These are phyloP conservation scores for Aspergillus latus DNA, from an alignment of 2,329 filamentous ascomycete species.

Conservation along the genomic window DNA sequence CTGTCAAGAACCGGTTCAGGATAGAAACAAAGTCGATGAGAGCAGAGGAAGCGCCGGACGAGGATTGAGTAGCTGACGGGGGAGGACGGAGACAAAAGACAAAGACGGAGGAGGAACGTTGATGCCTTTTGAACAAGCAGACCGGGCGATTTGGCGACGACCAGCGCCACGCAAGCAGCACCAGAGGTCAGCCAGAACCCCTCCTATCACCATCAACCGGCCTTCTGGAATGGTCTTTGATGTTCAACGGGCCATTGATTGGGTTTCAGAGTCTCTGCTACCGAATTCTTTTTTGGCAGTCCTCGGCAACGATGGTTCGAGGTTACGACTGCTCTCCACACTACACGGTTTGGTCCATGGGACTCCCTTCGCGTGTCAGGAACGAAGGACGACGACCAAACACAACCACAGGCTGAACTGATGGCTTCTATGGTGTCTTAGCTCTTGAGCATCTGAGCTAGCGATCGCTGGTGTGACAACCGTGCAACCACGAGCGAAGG, in stretches of 20 bases:
- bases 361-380: constrained; percentile 6
- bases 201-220: constrained; percentile 17
- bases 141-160: constrained; percentile 24
- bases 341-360: background rate
- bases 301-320: background rate
- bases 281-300: background rate
- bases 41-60: background rate
- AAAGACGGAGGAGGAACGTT: constrained; percentile 13
- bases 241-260: background rate
- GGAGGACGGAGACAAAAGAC: background rate
- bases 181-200: constrained; percentile 15
- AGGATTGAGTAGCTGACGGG: background rate
- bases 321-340: background rate
- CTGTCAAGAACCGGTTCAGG: background rate
- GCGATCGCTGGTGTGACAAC: constrained; percentile 7
- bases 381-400: background rate
- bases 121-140: constrained; percentile 20
- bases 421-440: background rate
- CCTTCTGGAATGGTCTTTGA: background rate
- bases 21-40: constrained; percentile 1
- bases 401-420: background rate
- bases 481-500: constrained; percentile 1
- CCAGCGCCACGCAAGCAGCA: constrained; percentile 31
- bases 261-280: background rate
- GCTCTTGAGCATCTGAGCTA: background rate